Percentiles rank a stretch among this genome's conserved stretches.
Conservation (phyloP, 2,329 filamentous ascomycete genomes). For the Ceratocystiopsis sp. region DNA sequence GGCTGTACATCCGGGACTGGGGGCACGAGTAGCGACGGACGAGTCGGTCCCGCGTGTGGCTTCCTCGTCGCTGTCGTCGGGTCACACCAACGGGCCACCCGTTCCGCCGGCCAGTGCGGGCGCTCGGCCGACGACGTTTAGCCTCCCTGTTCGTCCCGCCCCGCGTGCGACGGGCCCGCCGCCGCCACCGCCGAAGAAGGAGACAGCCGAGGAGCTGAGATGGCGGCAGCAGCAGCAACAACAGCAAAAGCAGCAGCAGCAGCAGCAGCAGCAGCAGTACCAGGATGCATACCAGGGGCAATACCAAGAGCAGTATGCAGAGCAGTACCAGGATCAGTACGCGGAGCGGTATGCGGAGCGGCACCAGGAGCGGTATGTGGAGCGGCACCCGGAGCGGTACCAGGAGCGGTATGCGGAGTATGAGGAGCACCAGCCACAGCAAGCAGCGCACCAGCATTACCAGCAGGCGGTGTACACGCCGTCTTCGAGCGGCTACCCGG, state of each 20-base stretch:
- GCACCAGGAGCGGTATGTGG: not conserved
- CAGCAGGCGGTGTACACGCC: constrained; percentile 5
- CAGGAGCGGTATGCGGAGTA: not conserved
- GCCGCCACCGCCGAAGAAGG: constrained; percentile 36
- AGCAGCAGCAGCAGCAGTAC: not conserved
- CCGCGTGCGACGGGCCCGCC: constrained; percentile 42
- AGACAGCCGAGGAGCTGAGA: constrained; percentile 35
- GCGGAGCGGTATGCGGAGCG: not conserved
- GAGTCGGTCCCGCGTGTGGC: constrained; percentile 33
- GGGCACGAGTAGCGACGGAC: constrained; percentile 31
- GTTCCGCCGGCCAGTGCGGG: constrained; percentile 15
- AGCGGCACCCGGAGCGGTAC: not conserved
- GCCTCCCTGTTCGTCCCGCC: constrained; percentile 46
- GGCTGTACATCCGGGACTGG: constrained; percentile 33
- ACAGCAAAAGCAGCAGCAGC: constrained; percentile 1
- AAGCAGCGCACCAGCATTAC: not conserved
- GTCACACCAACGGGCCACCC: constrained; percentile 15
- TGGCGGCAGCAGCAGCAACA: constrained; percentile 9
- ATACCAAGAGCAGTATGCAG: too few relatives aligned
- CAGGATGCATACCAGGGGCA: not conserved
- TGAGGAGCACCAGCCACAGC: constrained; percentile 1
- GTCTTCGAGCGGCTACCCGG: constrained; percentile 7
- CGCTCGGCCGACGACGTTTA: constrained; percentile 34
- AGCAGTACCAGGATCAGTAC: not conserved
- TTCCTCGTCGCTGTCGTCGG: constrained; percentile 14